Evolutionary conservation across 176 grass and related monocot genomes (phyloP).

Genomic region (Oryza brachyantha): DNA sequence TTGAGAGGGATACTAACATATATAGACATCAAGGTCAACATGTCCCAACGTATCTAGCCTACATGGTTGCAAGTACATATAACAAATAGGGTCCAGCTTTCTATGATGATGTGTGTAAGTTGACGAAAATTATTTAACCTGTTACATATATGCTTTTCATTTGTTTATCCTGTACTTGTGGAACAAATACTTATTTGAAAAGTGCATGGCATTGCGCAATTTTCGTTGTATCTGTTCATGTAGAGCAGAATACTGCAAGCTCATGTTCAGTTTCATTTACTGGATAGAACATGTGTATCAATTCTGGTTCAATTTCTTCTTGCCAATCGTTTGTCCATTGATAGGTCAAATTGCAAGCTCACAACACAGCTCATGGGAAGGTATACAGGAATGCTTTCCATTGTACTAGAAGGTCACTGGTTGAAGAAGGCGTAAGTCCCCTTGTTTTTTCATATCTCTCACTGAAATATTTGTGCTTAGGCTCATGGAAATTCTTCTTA

Average conservation of each 20-base stretch:
- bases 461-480: background rate
- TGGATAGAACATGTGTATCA: background rate
- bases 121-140: background rate
- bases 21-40: background rate
- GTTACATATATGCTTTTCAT: background rate
- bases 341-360: slow-evolving; percentile 95
- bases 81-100: background rate
- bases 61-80: background rate
- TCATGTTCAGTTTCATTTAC: background rate
- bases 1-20: background rate
- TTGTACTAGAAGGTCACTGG: slow-evolving; percentile 72
- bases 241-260: background rate
- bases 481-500: background rate
- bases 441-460: slow-evolving; percentile 20
- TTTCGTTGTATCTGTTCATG: background rate
- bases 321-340: slow-evolving; percentile 8
- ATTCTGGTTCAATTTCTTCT: background rate
- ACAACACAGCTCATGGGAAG: slow-evolving; percentile 74
- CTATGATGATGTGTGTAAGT: background rate
- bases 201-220: slow-evolving; percentile 3
- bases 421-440: slow-evolving; percentile 85
- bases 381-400: slow-evolving; percentile 85
- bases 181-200: background rate
- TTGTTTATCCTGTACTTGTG: background rate
- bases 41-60: background rate